A percentile compares a stretch with the other conserved stretches of the same genome.
Conservation (phyloP, 495 filamentous ascomycete species). For the Cetradonia linearis region DNA sequence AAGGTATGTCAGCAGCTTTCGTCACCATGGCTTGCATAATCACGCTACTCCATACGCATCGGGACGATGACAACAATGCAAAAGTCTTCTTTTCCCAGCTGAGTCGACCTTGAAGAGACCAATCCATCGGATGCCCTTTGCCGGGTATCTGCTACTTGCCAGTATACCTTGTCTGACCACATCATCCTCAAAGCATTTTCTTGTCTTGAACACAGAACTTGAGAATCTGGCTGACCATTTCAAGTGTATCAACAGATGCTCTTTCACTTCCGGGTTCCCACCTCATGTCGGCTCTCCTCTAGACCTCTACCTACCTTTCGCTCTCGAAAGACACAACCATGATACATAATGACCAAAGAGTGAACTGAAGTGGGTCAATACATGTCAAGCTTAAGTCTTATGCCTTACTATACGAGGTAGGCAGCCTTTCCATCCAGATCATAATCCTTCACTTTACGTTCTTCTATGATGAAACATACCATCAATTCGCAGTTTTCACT, state of each 20-base stretch:
- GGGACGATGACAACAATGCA: conserved; percentile 74
- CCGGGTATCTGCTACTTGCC: conserved; percentile 90
- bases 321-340: not conserved
- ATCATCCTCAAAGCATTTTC: not conserved
- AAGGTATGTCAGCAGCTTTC: conserved; percentile 15
- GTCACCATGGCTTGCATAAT: conserved; percentile 20
- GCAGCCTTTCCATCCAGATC: not conserved
- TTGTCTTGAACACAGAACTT: not conserved
- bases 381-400: too few species aligned
- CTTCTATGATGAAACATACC: conserved; percentile 37
- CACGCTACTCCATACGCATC: conserved; percentile 21
- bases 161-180: conserved; percentile 85
- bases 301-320: not conserved
- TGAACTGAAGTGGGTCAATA: too few species aligned
- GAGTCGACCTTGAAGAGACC: conserved; percentile 91
- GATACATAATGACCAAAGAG: too few species aligned
- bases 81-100: conserved; percentile 86
- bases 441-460: conserved; percentile 2
- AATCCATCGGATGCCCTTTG: conserved; percentile 57
- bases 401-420: not conserved
- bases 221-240: not conserved
- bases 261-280: not conserved
- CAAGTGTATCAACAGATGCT: not conserved
- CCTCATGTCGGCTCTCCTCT: not conserved
- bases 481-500: conserved; percentile 44